Conservation (phyloP, 352 stramenopile species). For the Globisporangium perplexum region DNA sequence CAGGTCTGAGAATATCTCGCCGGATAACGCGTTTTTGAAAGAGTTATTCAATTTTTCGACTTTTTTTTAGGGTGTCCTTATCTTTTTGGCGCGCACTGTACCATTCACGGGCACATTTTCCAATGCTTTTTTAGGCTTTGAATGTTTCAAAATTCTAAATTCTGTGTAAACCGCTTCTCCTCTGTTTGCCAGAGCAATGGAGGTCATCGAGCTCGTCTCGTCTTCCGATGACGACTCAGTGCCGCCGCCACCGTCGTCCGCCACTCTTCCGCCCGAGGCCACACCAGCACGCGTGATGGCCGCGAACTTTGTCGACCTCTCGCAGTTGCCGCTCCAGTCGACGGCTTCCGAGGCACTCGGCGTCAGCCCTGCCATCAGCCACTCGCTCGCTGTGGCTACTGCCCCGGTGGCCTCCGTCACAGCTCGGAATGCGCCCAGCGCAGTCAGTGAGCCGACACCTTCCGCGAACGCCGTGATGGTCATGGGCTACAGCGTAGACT, state of each 20-base stretch:
- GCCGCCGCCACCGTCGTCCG: neutral
- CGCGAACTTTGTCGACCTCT: neutral
- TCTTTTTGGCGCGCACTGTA: no score
- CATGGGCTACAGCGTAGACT: slow-evolving; percentile 81
- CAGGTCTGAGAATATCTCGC: no score
- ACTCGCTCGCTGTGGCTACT: neutral
- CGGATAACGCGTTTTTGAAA: no score
- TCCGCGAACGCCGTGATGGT: slow-evolving; percentile 45
- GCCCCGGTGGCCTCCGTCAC: neutral
- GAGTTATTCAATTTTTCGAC: no score
- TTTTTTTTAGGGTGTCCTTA: no score
- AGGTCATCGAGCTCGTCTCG: neutral
- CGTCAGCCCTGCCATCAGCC: neutral
- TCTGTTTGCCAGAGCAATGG: no score
- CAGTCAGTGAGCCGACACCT: neutral
- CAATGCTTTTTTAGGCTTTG: no score
- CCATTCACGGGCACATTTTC: no score
- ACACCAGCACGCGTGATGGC: neutral
- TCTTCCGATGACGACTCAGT: neutral
- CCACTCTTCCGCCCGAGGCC: no score
- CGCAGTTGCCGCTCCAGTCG: no score
- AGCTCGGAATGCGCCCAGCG: neutral
- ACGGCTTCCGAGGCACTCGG: neutral
- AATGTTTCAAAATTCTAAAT: no score
- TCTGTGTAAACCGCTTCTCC: no score